Conservation (phyloP, 768 basidiomycete species). For the Psilocybe azurescens region DNA sequence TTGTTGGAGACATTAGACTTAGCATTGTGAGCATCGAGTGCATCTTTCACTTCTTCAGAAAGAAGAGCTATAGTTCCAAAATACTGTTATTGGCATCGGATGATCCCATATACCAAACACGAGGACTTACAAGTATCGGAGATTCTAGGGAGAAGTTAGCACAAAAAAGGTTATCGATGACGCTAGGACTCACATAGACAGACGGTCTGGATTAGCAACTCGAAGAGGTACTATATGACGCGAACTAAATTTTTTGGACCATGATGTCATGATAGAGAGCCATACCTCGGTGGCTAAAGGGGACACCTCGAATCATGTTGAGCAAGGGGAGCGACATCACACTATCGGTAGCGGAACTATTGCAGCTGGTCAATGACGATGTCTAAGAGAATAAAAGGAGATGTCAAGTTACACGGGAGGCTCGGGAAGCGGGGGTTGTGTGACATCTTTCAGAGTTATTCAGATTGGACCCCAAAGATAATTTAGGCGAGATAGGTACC, state of each 20-base stretch:
- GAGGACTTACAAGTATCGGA: slow-evolving; percentile 26
- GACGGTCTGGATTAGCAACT: slow-evolving; percentile 46
- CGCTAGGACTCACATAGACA: slow-evolving; percentile 38
- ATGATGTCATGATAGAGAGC: slow-evolving; percentile 9
- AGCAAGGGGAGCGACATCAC: slow-evolving; percentile 56
- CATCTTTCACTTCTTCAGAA: slow-evolving; percentile 3
- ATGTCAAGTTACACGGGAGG: slow-evolving; percentile 29
- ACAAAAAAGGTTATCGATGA: slow-evolving; percentile 4
- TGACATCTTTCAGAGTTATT: slow-evolving; percentile 6
- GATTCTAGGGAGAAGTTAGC: slow-evolving; percentile 23
- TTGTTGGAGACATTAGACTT: neutral
- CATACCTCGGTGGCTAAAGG: slow-evolving; percentile 50
- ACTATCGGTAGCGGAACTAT: slow-evolving; percentile 48
- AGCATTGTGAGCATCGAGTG: neutral
- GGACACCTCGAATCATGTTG: slow-evolving; percentile 51
- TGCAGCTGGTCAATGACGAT: slow-evolving; percentile 13
- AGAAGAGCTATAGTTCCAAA: slow-evolving; percentile 1
- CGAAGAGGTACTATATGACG: slow-evolving; percentile 39
- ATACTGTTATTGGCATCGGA: neutral
- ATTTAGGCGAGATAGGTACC: slow-evolving; percentile 13
- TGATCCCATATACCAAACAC: neutral
- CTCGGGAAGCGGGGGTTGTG: slow-evolving; percentile 25
- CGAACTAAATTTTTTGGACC: slow-evolving; percentile 3
- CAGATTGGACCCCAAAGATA: slow-evolving; percentile 4
- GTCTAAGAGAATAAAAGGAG: slow-evolving; percentile 8